Evolutionary conservation across 192 early-diverging fungal genomes (phyloP).

Genomic region (Coemansia sp.): DNA sequence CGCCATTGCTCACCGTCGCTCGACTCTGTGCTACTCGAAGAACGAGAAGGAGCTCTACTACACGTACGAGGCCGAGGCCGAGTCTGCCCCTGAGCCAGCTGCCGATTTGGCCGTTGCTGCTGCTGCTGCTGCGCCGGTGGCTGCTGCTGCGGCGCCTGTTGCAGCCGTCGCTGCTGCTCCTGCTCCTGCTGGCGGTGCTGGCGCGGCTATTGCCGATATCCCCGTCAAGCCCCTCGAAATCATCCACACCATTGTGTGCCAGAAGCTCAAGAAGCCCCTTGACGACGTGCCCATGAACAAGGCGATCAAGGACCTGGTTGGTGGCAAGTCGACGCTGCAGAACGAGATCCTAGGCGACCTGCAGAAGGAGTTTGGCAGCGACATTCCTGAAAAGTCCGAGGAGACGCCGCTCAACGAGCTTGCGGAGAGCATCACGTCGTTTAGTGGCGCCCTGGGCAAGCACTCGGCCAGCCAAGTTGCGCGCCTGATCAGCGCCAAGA

Average conservation of each 20-base stretch:
- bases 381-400: conserved; percentile 86
- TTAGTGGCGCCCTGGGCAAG: conserved; percentile 72
- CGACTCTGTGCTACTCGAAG: conserved; percentile 86
- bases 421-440: conserved; percentile 67
- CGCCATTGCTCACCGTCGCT: conserved; percentile 85
- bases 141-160: conserved; percentile 57
- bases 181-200: conserved; percentile 44
- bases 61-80: conserved; percentile 71
- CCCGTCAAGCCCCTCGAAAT: conserved; percentile 82
- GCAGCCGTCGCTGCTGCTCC: conserved; percentile 56
- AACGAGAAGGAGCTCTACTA: conserved; percentile 95
- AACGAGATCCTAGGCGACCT: conserved; percentile 97
- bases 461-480: conserved; percentile 70
- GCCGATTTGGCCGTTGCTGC: conserved; percentile 47
- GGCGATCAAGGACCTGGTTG: conserved; percentile 80
- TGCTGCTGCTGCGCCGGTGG: conserved; percentile 52
- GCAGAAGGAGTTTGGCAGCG: conserved; percentile 88
- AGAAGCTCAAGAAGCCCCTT: conserved; percentile 84
- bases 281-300: conserved; percentile 62
- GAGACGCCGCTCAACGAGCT: conserved; percentile 80
- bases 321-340: conserved; percentile 93
- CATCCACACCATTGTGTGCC: conserved; percentile 79
- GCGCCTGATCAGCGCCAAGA: conserved; percentile 82
- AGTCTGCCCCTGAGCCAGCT: conserved; percentile 55
- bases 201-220: conserved; percentile 70